Conservation (phyloP, 176 grass and related monocot species). For the Zoysia japonica region DNA sequence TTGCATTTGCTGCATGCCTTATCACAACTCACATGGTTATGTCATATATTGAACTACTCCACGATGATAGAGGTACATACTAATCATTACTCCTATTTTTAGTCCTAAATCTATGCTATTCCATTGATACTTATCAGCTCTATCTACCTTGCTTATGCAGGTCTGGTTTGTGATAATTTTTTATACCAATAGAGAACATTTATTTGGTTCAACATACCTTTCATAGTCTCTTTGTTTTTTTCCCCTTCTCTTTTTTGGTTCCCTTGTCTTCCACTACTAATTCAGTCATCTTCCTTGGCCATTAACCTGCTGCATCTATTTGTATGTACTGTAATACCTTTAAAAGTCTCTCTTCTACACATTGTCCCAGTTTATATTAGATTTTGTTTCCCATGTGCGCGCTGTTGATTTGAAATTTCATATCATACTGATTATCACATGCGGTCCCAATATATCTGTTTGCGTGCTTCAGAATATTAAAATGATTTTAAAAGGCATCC, state of each 20-base stretch:
- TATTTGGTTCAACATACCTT: too few species aligned
- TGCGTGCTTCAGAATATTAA: not conserved
- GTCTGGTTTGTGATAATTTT: not conserved
- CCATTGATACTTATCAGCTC: not conserved
- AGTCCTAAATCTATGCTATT: not conserved
- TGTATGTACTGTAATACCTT: not conserved
- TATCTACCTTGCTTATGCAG: conserved; percentile 17
- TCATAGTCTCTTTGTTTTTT: not conserved
- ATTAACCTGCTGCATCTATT: conserved; percentile 6
- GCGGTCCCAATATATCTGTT: not conserved
- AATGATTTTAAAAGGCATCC: not conserved
- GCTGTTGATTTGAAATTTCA: not conserved
- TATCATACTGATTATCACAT: not conserved
- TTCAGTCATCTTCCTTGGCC: not conserved
- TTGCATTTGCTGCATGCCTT: not conserved
- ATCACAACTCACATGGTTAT: not conserved
- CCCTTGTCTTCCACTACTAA: not conserved
- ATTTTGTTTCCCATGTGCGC: not conserved
- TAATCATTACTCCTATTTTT: not conserved
- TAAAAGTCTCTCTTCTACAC: not conserved
- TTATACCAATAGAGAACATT: not conserved
- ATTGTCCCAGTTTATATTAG: not conserved
- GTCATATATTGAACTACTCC: not conserved
- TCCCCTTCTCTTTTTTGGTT: not conserved
- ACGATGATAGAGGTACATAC: conserved; percentile 20